These are phyloP conservation scores for Aureobasidium lini DNA, from an alignment of 2,329 filamentous ascomycete species.

Conservation along the genomic window DNA sequence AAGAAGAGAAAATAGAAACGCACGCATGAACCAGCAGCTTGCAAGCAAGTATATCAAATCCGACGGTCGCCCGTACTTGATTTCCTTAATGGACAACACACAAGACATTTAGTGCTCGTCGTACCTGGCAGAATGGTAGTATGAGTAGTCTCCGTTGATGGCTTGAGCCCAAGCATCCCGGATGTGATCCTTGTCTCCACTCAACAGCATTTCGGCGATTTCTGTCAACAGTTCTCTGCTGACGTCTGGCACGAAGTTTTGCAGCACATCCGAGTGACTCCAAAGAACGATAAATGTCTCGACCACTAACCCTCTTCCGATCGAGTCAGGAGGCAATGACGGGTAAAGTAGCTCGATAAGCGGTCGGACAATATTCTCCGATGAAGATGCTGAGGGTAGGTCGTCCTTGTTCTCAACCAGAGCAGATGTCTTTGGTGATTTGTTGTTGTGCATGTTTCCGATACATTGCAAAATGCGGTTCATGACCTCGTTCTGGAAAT, in stretches of 20 bases:
- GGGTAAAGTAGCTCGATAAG: conserved; percentile 11
- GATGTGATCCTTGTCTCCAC: conserved; percentile 13
- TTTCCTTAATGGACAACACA: not conserved
- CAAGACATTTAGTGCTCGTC: not conserved
- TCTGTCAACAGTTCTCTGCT: conserved; percentile 11
- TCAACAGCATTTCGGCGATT: conserved; percentile 13
- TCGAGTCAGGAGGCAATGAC: conserved; percentile 9
- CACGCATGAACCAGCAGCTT: conserved; percentile 9
- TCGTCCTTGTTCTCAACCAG: not conserved
- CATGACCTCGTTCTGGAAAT: conserved; percentile 14
- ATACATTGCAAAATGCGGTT: conserved; percentile 12
- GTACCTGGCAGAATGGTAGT: conserved; percentile 12
- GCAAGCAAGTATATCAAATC: not conserved
- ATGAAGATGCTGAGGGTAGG: not conserved
- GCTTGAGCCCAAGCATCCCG: conserved; percentile 14
- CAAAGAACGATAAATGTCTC: conserved; percentile 13
- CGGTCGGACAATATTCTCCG: conserved; percentile 9
- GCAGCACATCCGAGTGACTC: conserved; percentile 11
- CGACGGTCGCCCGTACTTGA: not conserved
- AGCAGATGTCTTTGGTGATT: not conserved
- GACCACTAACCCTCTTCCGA: conserved; percentile 10
- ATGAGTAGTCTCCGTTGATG: conserved; percentile 11
- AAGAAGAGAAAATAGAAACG: not conserved
- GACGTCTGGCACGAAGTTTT: conserved; percentile 11
- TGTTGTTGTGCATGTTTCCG: conserved; percentile 8